These are phyloP conservation scores for Metschnikowia cubensis DNA, from an alignment of 805 yeast species.

Conservation along the genomic window DNA sequence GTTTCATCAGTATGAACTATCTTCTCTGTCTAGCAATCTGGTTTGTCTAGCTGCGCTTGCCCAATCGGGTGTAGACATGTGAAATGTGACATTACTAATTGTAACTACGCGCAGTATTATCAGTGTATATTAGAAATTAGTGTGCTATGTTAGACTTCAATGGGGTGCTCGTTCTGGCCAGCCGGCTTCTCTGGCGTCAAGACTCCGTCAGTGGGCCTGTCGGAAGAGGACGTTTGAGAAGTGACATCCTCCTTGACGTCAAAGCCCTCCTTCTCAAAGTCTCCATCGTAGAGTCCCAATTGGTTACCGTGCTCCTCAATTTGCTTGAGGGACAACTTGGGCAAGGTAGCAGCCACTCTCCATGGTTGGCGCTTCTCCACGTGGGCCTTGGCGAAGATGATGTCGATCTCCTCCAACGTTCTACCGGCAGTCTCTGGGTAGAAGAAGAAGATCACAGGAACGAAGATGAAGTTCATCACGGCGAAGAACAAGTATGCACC, in stretches of 20 bases:
- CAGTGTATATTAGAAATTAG: conserved; percentile 2
- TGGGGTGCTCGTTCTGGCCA: conserved; percentile 1
- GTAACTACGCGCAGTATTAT: background rate
- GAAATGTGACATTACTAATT: no score
- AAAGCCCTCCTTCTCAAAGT: conserved; percentile 36
- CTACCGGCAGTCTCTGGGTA: conserved; percentile 46
- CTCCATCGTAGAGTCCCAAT: conserved; percentile 51
- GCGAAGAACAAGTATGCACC: conserved; percentile 43
- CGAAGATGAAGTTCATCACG: conserved; percentile 33
- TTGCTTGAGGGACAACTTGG: conserved; percentile 52
- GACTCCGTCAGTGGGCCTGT: conserved; percentile 10
- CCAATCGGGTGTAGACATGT: no score
- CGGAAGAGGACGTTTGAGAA: conserved; percentile 20
- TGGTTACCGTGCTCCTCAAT: conserved; percentile 57
- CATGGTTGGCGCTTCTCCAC: conserved; percentile 55
- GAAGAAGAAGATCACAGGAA: conserved; percentile 55
- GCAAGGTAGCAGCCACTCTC: conserved; percentile 61
- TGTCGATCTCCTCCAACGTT: conserved; percentile 46
- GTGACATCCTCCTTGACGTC: conserved; percentile 29
- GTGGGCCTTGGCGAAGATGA: conserved; percentile 60
- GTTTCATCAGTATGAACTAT: no score
- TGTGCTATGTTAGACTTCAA: conserved; percentile 2
- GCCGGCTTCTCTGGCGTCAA: conserved; percentile 7
- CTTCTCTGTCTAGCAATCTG: no score
- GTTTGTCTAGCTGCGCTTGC: background rate